These are phyloP conservation scores for Gamarada debralockiae DNA, from an alignment of 495 filamentous ascomycete genomes.

Conservation along the genomic window DNA sequence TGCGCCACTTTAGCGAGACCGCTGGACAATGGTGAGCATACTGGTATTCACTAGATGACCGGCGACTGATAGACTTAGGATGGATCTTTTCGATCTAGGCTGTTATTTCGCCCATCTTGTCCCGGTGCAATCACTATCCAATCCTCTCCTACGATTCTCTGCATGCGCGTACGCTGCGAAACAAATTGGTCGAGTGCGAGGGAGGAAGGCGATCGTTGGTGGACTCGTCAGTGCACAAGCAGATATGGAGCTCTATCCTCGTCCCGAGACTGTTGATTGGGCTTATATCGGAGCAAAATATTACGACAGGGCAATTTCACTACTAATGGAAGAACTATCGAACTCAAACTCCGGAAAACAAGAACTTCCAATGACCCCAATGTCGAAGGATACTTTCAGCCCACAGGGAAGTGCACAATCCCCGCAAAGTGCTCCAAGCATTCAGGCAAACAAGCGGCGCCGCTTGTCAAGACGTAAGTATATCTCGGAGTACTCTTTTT, in stretches of 20 bases:
- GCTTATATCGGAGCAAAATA: constrained; percentile 54
- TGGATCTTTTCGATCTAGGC: constrained; percentile 60
- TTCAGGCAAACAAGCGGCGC: constrained; percentile 14
- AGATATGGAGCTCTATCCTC: constrained; percentile 44
- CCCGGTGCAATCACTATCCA: constrained; percentile 51
- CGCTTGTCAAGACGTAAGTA: constrained; percentile 15
- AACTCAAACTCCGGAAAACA: constrained; percentile 25
- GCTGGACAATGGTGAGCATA: constrained; percentile 51
- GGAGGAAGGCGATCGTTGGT: constrained; percentile 44
- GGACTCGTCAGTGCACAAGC: constrained; percentile 46
- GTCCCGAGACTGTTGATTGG: constrained; percentile 47
- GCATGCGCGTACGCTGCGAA: constrained; percentile 61
- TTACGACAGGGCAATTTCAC: constrained; percentile 60
- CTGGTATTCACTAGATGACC: not conserved
- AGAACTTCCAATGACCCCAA: constrained; percentile 17
- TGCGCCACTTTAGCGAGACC: constrained; percentile 59
- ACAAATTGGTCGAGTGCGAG: constrained; percentile 52
- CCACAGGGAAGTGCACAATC: constrained; percentile 10
- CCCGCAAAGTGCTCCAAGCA: constrained; percentile 5
- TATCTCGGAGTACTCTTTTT: no score
- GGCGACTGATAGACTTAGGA: constrained; percentile 40
- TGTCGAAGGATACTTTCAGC: constrained; percentile 16
- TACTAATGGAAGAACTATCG: constrained; percentile 53
- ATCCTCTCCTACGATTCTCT: constrained; percentile 55
- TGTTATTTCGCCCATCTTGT: constrained; percentile 58